Evolutionary conservation across 1,284 basidiomycete genomes (phyloP), one percentile per base, ranked within the genome.

Genomic region (Agroathelia rolfsii): DNA sequence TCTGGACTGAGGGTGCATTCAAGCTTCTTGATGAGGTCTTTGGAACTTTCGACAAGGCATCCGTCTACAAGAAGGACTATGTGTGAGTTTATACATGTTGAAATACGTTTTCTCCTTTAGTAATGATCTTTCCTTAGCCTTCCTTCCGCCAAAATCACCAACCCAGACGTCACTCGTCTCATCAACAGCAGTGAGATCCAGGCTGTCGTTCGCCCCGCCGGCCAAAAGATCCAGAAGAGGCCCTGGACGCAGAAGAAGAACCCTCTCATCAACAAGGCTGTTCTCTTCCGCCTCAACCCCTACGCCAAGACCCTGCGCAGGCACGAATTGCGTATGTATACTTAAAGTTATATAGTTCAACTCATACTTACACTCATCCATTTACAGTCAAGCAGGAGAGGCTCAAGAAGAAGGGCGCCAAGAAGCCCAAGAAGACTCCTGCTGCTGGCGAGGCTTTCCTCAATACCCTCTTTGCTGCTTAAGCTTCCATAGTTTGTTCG

Each of bases 181-280:
- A 99, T 98, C 76, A 97, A 98, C 82, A 89, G 83, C 56, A 79
- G 86, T 45, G 92, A 94, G 68, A 92, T 95, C 57, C 90, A 95
- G 64, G 85, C 90, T 36, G 85, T 96, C 52, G 76, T 96, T 49
- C 88, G 93, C 54, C 83, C 87, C 36, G 82, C 86, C 42, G 79
- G 80, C 46, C 64, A 77, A 42, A 81, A 85, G 61, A 54, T 66
- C 42, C 82, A 83, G 64, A 90, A 87, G 61, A 83, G 92, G 55
- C 92, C 93, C 45, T 95, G 89, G 87, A 92, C 90, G 46, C 94
- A 97, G 72, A 93, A 93, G 85, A 97, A 97, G 86, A 97, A 97
- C 76, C 92, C 94, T 38, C 77, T 95, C 53, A 64, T 78, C 66
- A 98, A 98, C 86, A 92, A 88, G 69, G 84, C 76, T 41, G 72